Percentiles rank a stretch among this genome's conserved stretches.
These are phyloP conservation scores for Penicillium rolfsii DNA, from an alignment of 2,329 filamentous ascomycete species.

Conservation along the genomic window DNA sequence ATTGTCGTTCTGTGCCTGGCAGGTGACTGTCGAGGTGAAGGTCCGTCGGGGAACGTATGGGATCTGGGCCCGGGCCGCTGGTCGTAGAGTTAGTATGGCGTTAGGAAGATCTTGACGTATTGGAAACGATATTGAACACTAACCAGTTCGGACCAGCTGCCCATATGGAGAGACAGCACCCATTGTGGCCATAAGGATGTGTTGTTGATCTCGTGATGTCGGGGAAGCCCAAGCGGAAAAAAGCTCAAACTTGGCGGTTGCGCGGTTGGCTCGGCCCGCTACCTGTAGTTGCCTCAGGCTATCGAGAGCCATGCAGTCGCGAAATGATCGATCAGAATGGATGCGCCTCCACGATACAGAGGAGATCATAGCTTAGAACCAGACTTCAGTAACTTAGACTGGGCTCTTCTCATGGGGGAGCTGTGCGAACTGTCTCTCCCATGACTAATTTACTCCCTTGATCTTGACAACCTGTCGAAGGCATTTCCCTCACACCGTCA, in stretches of 20 bases:
- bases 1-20: constrained; percentile 36
- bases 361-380: constrained; percentile 9
- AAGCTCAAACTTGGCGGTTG: constrained; percentile 33
- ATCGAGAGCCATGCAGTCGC: constrained; percentile 18
- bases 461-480: constrained; percentile 8
- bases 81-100: background rate
- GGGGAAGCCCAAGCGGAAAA: constrained; percentile 32
- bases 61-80: constrained; percentile 38
- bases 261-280: constrained; percentile 25
- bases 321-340: constrained; percentile 28
- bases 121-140: constrained; percentile 10
- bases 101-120: background rate
- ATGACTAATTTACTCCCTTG: background rate
- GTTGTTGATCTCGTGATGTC: constrained; percentile 16
- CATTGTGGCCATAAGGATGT: constrained; percentile 44
- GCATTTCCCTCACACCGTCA: constrained; percentile 27
- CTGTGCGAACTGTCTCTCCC: background rate
- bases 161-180: constrained; percentile 42
- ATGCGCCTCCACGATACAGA: constrained; percentile 13
- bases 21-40: constrained; percentile 37
- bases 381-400: background rate
- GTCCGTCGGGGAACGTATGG: constrained; percentile 43
- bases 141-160: constrained; percentile 46
- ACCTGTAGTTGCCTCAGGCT: constrained; percentile 27
- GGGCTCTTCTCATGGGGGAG: background rate